Conservation (phyloP, 495 filamentous ascomycete species). For the Clavariopsis aquatica region DNA sequence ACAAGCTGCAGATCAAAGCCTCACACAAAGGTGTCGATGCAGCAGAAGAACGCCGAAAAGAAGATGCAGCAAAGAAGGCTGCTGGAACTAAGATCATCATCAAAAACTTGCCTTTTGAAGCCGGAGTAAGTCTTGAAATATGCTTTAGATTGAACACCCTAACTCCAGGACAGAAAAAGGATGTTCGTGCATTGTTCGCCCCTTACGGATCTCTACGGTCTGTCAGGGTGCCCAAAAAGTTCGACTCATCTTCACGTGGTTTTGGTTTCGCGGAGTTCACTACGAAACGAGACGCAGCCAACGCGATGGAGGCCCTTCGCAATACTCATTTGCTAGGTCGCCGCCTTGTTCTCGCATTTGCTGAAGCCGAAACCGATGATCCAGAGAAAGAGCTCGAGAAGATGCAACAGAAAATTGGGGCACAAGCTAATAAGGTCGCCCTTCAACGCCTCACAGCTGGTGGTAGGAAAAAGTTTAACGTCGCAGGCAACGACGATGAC, state of each 20-base stretch:
- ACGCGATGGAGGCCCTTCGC: constrained; percentile 84
- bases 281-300: constrained; percentile 87
- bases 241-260: constrained; percentile 80
- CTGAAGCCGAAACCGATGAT: constrained; percentile 78
- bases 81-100: constrained; percentile 90
- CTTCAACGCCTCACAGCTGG: constrained; percentile 79
- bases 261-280: constrained; percentile 98
- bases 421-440: constrained; percentile 83
- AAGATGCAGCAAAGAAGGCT: constrained; percentile 76
- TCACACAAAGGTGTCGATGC: constrained; percentile 85
- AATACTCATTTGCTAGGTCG: constrained; percentile 93
- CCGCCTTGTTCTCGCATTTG: constrained; percentile 85
- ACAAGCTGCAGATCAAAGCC: constrained; percentile 77
- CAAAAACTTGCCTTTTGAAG: constrained; percentile 97
- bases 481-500: constrained; percentile 60
- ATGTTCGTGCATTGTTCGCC: constrained; percentile 79
- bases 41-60: constrained; percentile 76
- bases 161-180: constrained; percentile 62
- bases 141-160: background rate
- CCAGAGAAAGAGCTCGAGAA: constrained; percentile 93
- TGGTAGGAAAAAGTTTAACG: constrained; percentile 83
- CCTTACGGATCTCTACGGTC: constrained; percentile 89
- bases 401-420: constrained; percentile 91
- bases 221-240: constrained; percentile 91
- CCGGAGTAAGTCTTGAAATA: constrained; percentile 47